A percentile compares a stretch with the other conserved stretches of the same genome.
These are phyloP conservation scores for Arabis hirsuta DNA, from an alignment of 345 rosid species.

Conservation along the genomic window DNA sequence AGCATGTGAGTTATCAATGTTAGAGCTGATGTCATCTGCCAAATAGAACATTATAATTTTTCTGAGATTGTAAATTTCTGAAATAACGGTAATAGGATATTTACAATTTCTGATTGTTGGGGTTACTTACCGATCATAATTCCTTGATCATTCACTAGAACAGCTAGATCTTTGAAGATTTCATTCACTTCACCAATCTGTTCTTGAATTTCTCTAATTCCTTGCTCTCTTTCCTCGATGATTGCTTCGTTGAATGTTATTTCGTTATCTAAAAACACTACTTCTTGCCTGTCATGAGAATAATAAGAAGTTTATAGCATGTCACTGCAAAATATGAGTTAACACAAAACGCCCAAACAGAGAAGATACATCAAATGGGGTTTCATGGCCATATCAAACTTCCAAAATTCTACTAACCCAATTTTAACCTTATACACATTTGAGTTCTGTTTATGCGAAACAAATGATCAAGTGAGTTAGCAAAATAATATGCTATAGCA, in stretches of 20 bases:
- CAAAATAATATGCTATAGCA: background rate
- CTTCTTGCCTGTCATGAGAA: slow-evolving; percentile 55
- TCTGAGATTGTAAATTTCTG: background rate
- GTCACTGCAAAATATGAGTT: slow-evolving; percentile 10
- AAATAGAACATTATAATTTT: slow-evolving; percentile 19
- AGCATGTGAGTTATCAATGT: slow-evolving; percentile 61
- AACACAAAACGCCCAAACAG: slow-evolving; percentile 5
- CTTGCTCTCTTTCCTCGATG: slow-evolving; percentile 80
- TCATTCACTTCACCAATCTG: slow-evolving; percentile 77
- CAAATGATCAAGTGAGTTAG: background rate
- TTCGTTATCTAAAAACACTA: slow-evolving; percentile 64
- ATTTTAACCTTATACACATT: background rate
- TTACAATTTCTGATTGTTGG: background rate
- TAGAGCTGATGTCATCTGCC: slow-evolving; percentile 73
- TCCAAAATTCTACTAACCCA: background rate
- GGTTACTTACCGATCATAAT: slow-evolving; percentile 58
- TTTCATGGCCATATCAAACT: background rate
- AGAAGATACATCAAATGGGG: slow-evolving; percentile 12
- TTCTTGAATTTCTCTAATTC: slow-evolving; percentile 70
- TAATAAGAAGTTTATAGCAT: slow-evolving; percentile 3
- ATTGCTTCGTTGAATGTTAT: slow-evolving; percentile 73
- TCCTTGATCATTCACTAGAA: slow-evolving; percentile 69
- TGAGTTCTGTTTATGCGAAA: background rate
- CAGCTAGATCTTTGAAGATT: slow-evolving; percentile 76
- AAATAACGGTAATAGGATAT: background rate